Conservation (phyloP, 345 rosid species). For the Eucalyptus tenuipes region DNA sequence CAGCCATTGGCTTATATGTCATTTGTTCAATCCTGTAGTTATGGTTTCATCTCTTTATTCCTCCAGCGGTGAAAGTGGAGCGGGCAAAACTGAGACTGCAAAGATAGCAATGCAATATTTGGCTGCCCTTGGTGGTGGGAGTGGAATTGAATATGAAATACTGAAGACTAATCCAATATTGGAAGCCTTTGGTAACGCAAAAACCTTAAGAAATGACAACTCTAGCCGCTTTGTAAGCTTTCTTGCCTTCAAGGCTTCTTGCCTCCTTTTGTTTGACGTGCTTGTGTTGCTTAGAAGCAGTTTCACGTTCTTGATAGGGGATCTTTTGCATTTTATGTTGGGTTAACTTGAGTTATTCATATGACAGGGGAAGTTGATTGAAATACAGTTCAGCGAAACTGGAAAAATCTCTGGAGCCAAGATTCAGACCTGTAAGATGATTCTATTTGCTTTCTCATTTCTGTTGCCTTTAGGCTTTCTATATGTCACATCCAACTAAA, state of each 20-base stretch:
- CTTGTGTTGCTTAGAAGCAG: neutral
- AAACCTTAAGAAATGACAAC: conserved; percentile 92
- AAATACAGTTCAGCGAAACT: conserved; percentile 89
- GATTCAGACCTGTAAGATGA: conserved; percentile 88
- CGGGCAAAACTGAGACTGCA: conserved; percentile 99
- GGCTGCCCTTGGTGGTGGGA: conserved; percentile 99
- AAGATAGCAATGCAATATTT: conserved; percentile 99
- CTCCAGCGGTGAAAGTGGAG: conserved; percentile 97
- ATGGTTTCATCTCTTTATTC: conserved; percentile 5
- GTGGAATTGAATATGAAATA: conserved; percentile 95
- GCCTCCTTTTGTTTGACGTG: neutral
- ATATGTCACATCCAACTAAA: conserved; percentile 8
- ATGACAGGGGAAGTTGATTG: conserved; percentile 87
- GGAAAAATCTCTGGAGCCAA: conserved; percentile 99
- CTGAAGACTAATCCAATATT: conserved; percentile 92
- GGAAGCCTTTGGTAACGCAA: conserved; percentile 99
- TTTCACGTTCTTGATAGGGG: neutral
- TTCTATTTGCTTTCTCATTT: neutral
- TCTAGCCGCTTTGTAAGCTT: conserved; percentile 97
- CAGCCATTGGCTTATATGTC: neutral
- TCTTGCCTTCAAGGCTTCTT: neutral
- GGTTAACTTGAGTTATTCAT: conserved; percentile 12
- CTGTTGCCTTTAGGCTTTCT: neutral
- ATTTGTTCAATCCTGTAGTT: neutral
- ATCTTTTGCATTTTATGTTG: neutral